Base-by-base conservation (phyloP, 1,284 basidiomycete genomes). In the Schizophyllum amplum region DNA sequence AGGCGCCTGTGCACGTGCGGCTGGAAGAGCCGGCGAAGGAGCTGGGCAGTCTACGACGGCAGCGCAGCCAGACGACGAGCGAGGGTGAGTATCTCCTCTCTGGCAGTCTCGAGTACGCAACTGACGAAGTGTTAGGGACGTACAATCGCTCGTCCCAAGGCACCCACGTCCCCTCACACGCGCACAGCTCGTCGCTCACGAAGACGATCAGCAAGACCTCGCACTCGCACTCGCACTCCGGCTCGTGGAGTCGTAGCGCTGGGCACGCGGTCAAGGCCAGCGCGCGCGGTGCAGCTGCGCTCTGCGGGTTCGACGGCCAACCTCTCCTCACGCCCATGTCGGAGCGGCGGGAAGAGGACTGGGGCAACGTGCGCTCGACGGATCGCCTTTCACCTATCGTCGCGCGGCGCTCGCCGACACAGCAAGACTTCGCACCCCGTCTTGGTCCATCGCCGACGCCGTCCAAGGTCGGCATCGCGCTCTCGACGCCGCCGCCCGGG, bases 391-490 rank as follows among this genome's bases (percentile, higher is more conserved):
- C 33, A 49, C n/a, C 50, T 27, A 46, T 27, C 55, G 26, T 52
- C 48, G 49, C 22, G 21, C 9, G 42, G 24, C 21, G 11, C 11
- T 50, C 48, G 20, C 48, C 21, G 24, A 50, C 48, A 20, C 20
- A 50, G 15, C 48, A 11, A 11, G n/a, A n/a, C n/a, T n/a, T n/a
- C n/a, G 42, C 48, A 20, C 13, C 24, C 3, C 21, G 48, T 3
- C 22, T 20, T 3, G 48, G 24, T 46, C 48, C 55, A 5, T 66
- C 66, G 13, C 59, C 64, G 3, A 53, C 53, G 9, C 61, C 61
- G 17, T 71, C 74, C 56, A 70, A 69, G 23, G 75, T 87, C 6
- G 87, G 87, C 2, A 81, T 90, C 56, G 88, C 87, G 4, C 67
- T 90, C 21, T 81, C 82, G 4, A 84, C 86, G 0, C 80, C 86